Percentiles rank a stretch among this genome's conserved stretches.
These are phyloP conservation scores for Pichia sporocuriosa DNA, from an alignment of 805 yeast genomes.

Conservation along the genomic window DNA sequence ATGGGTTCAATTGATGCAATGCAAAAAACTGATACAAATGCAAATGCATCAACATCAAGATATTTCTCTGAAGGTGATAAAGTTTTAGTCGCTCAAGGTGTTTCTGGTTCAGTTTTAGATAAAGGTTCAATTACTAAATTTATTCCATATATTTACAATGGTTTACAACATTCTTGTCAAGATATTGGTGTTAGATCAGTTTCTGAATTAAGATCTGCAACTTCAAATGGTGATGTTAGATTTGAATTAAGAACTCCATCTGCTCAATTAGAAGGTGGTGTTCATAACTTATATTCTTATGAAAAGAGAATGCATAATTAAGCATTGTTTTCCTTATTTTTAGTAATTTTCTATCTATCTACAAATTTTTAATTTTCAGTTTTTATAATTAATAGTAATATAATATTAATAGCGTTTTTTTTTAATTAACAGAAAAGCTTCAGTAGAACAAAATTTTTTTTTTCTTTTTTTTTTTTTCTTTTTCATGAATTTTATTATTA, in stretches of 20 bases:
- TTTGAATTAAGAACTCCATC: conserved; percentile 98
- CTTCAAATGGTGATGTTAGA: conserved; percentile 66
- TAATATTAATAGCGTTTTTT: not conserved
- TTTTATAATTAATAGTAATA: not conserved
- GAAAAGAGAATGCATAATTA: conserved; percentile 95
- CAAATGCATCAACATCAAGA: conserved; percentile 97
- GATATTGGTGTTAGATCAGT: conserved; percentile 85
- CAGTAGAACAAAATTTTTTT: not conserved
- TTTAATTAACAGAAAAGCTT: too few relatives aligned
- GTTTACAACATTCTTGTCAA: conserved; percentile 97
- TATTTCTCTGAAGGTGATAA: conserved; percentile 94
- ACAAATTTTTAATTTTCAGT: not conserved
- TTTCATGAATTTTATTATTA: too few relatives aligned
- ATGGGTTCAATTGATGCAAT: conserved; percentile 99
- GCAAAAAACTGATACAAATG: conserved; percentile 82
- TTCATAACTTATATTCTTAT: conserved; percentile 90
- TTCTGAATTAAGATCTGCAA: conserved; percentile 54
- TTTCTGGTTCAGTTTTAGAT: conserved; percentile 92
- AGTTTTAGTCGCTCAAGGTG: conserved; percentile 98
- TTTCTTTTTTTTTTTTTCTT: too few relatives aligned
- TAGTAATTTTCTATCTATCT: too few relatives aligned
- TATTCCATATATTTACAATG: conserved; percentile 88
- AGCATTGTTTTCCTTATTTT: conserved; percentile 10
- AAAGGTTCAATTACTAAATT: conserved; percentile 93
- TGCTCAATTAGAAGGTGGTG: conserved; percentile 99